A percentile compares a stretch with the other conserved stretches of the same genome.
phyloP scores from a whole-genome alignment of 192 early-diverging fungal genomes.

The Backusella luteola region DNA sequence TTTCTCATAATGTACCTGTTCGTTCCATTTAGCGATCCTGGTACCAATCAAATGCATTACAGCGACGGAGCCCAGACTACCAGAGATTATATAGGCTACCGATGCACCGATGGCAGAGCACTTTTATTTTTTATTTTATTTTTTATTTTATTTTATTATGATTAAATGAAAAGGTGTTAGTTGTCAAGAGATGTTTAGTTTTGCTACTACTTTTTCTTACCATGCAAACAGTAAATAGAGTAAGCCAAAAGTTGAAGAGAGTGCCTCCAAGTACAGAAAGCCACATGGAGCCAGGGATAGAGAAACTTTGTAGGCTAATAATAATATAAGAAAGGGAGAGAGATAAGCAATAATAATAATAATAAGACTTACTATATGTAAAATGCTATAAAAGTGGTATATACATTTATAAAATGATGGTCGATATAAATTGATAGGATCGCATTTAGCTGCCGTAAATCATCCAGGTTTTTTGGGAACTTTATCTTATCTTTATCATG shows the following conservation, averaged over 20 bases:
- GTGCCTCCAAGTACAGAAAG: constrained; percentile 56
- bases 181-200: not conserved
- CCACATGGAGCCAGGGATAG: constrained; percentile 66
- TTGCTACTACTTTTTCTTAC: constrained; percentile 19
- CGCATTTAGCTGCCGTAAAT: constrained; percentile 46
- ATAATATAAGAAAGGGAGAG: not conserved
- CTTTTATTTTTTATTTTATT: constrained; percentile 18
- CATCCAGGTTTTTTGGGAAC: constrained; percentile 50
- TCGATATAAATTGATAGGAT: constrained; percentile 50
- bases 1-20: constrained; percentile 32
- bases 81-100: constrained; percentile 51
- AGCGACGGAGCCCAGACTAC: constrained; percentile 45
- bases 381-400: constrained; percentile 42
- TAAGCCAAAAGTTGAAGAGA: constrained; percentile 51
- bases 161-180: not conserved
- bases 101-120: constrained; percentile 54
- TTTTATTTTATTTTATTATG: constrained; percentile 8
- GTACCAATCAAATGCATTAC: constrained; percentile 46
- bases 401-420: constrained; percentile 48
- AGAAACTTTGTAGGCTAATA: constrained; percentile 55
- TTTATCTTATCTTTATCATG: constrained; percentile 44
- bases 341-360: not conserved
- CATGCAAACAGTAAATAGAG: constrained; percentile 46
- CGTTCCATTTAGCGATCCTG: constrained; percentile 46
- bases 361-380: constrained; percentile 56